A percentile compares a stretch with the other conserved stretches of the same genome.
These are phyloP conservation scores for Trichosanthes cucumerina DNA, from an alignment of 306 rosid species.

Conservation along the genomic window DNA sequence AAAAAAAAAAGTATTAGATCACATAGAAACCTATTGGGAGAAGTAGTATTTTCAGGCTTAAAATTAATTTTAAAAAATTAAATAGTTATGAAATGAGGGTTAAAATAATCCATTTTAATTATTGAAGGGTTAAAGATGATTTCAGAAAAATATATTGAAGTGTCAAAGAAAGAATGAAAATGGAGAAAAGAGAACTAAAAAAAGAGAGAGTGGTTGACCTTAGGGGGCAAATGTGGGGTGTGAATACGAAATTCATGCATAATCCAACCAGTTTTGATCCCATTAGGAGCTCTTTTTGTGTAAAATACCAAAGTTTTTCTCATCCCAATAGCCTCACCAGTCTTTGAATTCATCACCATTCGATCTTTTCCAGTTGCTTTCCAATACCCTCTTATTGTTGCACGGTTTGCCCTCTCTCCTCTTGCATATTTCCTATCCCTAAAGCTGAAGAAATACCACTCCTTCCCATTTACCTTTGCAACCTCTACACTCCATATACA, in stretches of 20 bases:
- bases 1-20: too few relatives aligned
- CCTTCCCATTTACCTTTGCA: constrained; percentile 50
- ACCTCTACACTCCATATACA: constrained; percentile 22
- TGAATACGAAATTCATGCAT: constrained; percentile 67
- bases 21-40: too few relatives aligned
- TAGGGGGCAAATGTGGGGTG: constrained; percentile 57
- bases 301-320: constrained; percentile 59
- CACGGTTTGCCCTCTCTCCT: constrained; percentile 39
- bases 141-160: too few relatives aligned
- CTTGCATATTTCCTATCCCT: constrained; percentile 56
- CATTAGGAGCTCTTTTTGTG: constrained; percentile 23
- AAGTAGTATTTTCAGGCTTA: too few relatives aligned
- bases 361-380: constrained; percentile 69
- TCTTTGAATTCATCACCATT: constrained; percentile 31
- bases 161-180: background rate
- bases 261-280: constrained; percentile 43
- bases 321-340: constrained; percentile 45
- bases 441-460: constrained; percentile 66
- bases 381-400: constrained; percentile 54
- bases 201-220: constrained; percentile 27
- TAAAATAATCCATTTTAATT: too few relatives aligned
- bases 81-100: too few relatives aligned
- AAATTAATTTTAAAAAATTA: too few relatives aligned
- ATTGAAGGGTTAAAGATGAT: too few relatives aligned
- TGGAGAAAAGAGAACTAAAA: background rate